Percentiles rank a stretch among this genome's conserved stretches.
phyloP scores from a whole-genome alignment of 2,329 filamentous ascomycete genomes.

The Fusarium sp. region DNA sequence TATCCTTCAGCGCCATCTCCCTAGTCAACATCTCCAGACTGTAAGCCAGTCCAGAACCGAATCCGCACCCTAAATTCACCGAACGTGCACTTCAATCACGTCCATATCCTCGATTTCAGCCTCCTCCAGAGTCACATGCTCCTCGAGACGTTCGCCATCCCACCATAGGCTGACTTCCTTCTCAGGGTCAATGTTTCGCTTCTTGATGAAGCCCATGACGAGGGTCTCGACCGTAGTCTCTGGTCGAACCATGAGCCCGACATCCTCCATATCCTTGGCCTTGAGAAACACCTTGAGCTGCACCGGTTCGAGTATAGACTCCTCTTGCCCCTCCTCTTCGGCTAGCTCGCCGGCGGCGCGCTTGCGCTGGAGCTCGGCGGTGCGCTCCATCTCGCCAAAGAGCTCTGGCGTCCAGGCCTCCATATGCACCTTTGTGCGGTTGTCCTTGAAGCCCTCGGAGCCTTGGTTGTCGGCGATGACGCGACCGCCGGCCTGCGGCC shows the following conservation, averaged over 20 bases:
- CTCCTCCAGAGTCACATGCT: constrained; percentile 72
- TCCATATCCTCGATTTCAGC: constrained; percentile 84
- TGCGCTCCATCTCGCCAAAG: constrained; percentile 65
- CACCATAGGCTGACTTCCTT: constrained; percentile 76
- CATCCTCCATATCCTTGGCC: constrained; percentile 64
- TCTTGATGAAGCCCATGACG: constrained; percentile 72
- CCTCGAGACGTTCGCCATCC: constrained; percentile 81
- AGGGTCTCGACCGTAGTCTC: constrained; percentile 75
- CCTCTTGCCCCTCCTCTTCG: constrained; percentile 52
- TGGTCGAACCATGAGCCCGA: constrained; percentile 66
- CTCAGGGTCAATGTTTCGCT: constrained; percentile 65
- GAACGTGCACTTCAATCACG: constrained; percentile 80
- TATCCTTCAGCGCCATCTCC: constrained; percentile 39
- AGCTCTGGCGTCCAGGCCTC: constrained; percentile 82
- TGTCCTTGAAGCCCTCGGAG: constrained; percentile 74
- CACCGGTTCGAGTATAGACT: constrained; percentile 45
- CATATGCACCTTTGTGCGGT: constrained; percentile 82
- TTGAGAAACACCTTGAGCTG: constrained; percentile 69
- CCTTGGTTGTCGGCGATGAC: constrained; percentile 55
- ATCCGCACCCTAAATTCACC: constrained; percentile 50
- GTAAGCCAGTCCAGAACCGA: constrained; percentile 9
- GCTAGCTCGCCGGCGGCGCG: constrained; percentile 59
- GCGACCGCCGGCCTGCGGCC: constrained; percentile 59
- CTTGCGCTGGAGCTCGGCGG: constrained; percentile 64
- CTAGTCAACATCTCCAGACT: neutral